These are phyloP conservation scores for Stephanodiscus minutulus DNA, from an alignment of 108 stramenopile species.

Conservation along the genomic window DNA sequence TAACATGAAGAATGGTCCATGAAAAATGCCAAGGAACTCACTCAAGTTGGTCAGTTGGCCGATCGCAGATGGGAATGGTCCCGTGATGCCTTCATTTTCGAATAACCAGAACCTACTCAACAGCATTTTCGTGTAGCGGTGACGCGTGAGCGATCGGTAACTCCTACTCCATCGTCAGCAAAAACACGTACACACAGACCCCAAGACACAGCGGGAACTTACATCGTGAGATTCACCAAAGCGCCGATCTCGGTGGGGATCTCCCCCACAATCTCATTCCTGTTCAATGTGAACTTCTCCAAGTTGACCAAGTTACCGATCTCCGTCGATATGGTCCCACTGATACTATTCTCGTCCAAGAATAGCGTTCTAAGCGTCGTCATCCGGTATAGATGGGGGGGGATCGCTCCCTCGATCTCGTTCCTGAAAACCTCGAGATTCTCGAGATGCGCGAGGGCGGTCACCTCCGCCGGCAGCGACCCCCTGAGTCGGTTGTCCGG, in stretches of 20 bases:
- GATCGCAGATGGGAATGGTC: slow-evolving; percentile 46
- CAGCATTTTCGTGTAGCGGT: not conserved
- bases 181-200: not conserved
- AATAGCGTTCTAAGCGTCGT: slow-evolving; percentile 16
- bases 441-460: slow-evolving; percentile 3
- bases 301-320: slow-evolving; percentile 59
- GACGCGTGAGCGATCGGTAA: not conserved
- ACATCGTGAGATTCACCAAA: slow-evolving; percentile 25
- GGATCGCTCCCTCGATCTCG: slow-evolving; percentile 46
- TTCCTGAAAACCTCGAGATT: slow-evolving; percentile 47
- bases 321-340: slow-evolving; percentile 42
- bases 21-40: slow-evolving; percentile 9
- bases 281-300: slow-evolving; percentile 50
- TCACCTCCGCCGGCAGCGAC: slow-evolving; percentile 20
- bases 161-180: not conserved
- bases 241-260: slow-evolving; percentile 45
- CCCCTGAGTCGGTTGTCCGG: slow-evolving; percentile 27
- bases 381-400: slow-evolving; percentile 26
- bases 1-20: not conserved
- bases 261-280: slow-evolving; percentile 46
- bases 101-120: slow-evolving; percentile 35
- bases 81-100: slow-evolving; percentile 35
- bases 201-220: not conserved
- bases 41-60: slow-evolving; percentile 46
- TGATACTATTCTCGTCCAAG: slow-evolving; percentile 43